Evolutionary conservation across 495 filamentous ascomycete genomes (phyloP), one percentile per base, ranked within the genome.

Genomic region (Neurospora sp.): DNA sequence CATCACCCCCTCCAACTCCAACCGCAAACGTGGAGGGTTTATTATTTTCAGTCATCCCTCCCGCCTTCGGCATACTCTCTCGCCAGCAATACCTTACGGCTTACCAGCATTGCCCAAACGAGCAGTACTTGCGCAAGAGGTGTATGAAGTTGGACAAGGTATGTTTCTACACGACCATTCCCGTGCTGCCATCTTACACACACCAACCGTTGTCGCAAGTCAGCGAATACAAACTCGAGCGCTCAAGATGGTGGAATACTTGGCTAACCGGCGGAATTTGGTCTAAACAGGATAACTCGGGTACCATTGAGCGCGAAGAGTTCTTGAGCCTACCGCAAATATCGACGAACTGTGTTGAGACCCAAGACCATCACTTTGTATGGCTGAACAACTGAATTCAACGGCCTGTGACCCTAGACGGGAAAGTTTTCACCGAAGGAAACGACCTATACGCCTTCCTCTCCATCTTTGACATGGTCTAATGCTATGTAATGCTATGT

Each of bases 81-180:
- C 37, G 37, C 37, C 37, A 38, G 35, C 37, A 38, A 38, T 38
- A 38, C 37, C 37, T 38, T 38, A 38, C 37, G 6, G 37, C 6
- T 38, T 38, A 38, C 8, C 37, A 38, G 0, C 37, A 38, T 7
- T 38, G 4, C 37, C 37, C 37, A 38, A 38, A 38, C 37, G 37
- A 38, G 37, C 37, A 38, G 37, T 38, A 38, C 74, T 86, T 99
- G 75, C 89, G 93, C 76, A 99, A 98, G 84, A 88, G 95, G 72
- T 99, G 98, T 79, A 97, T 98, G 95, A 99, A 99, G 82, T 87
- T 99, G 54, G 96, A 99, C 82, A 99, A 97, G 89, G 95, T 94
- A 80, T 71, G 84, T 73, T 70, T 66, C 14, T 12, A 35, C 54
- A 66, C 54, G 14, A 18, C 14, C 27, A 35, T 66, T 35, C 5